Evolutionary conservation across 2,329 filamentous ascomycete species (phyloP).

Genomic region (Mariannaea sp.): DNA sequence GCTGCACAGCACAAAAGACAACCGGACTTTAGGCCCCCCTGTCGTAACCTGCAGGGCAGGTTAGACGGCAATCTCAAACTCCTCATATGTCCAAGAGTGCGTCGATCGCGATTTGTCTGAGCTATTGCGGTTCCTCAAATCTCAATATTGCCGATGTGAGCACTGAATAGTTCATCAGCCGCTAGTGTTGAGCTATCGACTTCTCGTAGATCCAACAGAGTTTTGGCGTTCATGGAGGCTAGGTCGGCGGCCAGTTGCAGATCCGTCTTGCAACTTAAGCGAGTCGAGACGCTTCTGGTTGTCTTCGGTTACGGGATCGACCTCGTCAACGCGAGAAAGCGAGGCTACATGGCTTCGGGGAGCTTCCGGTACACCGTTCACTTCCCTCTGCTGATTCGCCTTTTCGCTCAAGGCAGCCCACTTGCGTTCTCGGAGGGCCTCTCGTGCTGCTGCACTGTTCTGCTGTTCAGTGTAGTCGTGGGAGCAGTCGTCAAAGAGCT

Average conservation of each 20-base stretch:
- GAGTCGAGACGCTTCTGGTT: constrained; percentile 88
- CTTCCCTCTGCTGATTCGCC: constrained; percentile 69
- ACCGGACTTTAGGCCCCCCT: constrained; percentile 1
- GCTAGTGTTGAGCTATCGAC: constrained; percentile 48
- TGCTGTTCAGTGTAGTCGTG: constrained; percentile 98
- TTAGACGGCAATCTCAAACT: constrained; percentile 1
- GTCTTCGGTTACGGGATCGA: constrained; percentile 79
- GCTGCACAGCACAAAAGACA: constrained; percentile 5
- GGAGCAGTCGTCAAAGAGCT: constrained; percentile 97
- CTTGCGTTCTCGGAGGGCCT: constrained; percentile 80
- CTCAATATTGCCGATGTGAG: constrained; percentile 16
- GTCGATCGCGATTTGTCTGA: constrained; percentile 17
- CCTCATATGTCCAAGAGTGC: constrained; percentile 14
- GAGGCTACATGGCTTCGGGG: constrained; percentile 47
- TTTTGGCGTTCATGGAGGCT: constrained; percentile 63
- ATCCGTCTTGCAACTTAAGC: constrained; percentile 83
- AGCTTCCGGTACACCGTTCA: constrained; percentile 41
- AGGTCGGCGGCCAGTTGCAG: constrained; percentile 57
- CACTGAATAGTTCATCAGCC: constrained; percentile 10
- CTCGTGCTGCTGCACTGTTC: constrained; percentile 84
- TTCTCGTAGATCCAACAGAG: constrained; percentile 60
- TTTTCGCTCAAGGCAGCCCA: constrained; percentile 87
- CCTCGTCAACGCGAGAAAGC: constrained; percentile 68
- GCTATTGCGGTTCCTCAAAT: constrained; percentile 17
- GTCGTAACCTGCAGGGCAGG: constrained; percentile 5